Base-by-base conservation (phyloP, 352 stramenopile species). In the Pilasporangium apinafurcum region DNA sequence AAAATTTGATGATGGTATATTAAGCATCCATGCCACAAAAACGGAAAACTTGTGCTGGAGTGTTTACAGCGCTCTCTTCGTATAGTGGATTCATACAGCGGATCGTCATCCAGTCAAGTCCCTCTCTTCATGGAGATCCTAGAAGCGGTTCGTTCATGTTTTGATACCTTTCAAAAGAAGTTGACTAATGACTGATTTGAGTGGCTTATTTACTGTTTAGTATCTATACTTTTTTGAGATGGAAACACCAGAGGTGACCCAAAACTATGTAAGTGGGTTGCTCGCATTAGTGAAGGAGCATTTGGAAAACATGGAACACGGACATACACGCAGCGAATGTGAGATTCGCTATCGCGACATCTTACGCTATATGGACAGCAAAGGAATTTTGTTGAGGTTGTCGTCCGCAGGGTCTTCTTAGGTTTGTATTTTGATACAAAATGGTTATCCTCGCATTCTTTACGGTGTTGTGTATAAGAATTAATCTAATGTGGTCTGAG, bases 41-140 rank as follows among this genome's bases (percentile, higher is more conserved):
- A 99, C 56, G 79, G 82, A 25, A 95, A 97, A 55, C 76, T 90
- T 20, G 93, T 97, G 5, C 65, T 98, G 4, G 96, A 99, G 65
- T 99, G 96, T 57, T 74, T 99, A 12, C 95, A 99, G 68, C 74
- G 94, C 5, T 87, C 90, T 10, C 63, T 99, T 3, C 97, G 98
- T 28, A 96, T 99, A 45, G 95, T 93, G 0, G 92, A 98, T 62
- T 72, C 79, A 0, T 96, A 82, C 32, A 66, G 64, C 17, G 63
- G 65, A 5, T 62, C 76, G 0, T 83, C 87, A 14, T 74, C 82
- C 6, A 71, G 66, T 5, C 92, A 98, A 63, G 79, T 98, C 5
- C 54, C 71, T 9, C 73, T 99, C 9, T 99, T 99, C 67, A 83
- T 99, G 5, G 95, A 99, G 52, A 96, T 98, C 27, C 56, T 98